A percentile compares a stretch with the other conserved stretches of the same genome.
Conservation (phyloP, 2,329 filamentous ascomycete genomes). For the Rhynchosporium agropyri region DNA sequence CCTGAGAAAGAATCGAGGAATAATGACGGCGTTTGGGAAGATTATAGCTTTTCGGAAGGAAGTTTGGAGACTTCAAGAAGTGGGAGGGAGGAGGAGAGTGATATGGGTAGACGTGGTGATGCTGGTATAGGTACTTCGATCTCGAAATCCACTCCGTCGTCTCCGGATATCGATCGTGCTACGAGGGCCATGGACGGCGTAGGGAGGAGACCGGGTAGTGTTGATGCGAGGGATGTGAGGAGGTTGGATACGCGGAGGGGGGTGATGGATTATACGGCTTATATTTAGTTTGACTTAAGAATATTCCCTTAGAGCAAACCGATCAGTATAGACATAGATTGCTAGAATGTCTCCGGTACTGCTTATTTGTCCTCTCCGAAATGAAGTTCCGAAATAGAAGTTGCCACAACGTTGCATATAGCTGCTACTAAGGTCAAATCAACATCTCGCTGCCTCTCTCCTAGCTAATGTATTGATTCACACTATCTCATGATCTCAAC, state of each 20-base stretch:
- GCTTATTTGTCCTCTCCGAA: no score
- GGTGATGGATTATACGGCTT: constrained; percentile 32
- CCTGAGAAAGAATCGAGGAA: neutral
- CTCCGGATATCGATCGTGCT: constrained; percentile 22
- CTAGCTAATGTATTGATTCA: no score
- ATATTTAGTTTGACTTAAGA: constrained; percentile 26
- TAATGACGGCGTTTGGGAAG: constrained; percentile 25
- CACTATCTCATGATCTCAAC: no score
- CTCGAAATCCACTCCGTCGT: constrained; percentile 9
- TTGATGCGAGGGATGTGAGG: constrained; percentile 29
- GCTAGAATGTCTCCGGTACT: no score
- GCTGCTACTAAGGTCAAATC: no score
- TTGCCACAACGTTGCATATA: no score
- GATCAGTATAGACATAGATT: no score
- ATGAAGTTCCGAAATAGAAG: no score
- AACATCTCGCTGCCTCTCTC: no score
- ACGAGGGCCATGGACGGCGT: constrained; percentile 29
- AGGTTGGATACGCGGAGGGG: constrained; percentile 12
- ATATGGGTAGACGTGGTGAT: constrained; percentile 19
- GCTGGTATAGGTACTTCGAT: neutral
- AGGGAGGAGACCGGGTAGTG: constrained; percentile 34
- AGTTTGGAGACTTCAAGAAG: constrained; percentile 34
- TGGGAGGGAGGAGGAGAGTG: constrained; percentile 25
- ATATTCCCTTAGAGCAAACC: no score
- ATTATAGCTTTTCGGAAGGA: constrained; percentile 31